These are phyloP conservation scores for Leucogyrophana mollusca DNA, from an alignment of 768 basidiomycete genomes.

Conservation along the genomic window DNA sequence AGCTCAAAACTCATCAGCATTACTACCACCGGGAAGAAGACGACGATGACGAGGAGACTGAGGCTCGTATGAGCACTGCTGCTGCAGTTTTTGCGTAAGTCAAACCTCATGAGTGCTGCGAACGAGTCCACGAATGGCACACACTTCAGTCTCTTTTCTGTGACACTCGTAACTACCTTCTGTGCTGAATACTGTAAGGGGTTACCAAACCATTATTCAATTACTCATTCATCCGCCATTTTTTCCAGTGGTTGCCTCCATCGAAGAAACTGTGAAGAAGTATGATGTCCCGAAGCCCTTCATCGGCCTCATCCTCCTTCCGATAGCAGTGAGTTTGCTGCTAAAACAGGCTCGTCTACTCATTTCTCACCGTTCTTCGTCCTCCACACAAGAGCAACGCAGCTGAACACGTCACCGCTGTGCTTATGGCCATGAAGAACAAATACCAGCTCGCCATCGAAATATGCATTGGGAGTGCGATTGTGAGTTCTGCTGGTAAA, in stretches of 20 bases:
- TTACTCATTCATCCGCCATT: no score
- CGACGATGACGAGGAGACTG: conserved; percentile 33
- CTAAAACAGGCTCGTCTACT: not conserved
- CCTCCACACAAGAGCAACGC: conserved; percentile 86
- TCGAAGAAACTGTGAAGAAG: conserved; percentile 84
- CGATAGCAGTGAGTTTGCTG: conserved; percentile 66
- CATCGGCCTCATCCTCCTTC: conserved; percentile 84
- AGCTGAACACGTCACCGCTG: conserved; percentile 81
- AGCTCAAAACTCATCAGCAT: conserved; percentile 72
- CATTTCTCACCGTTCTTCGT: not conserved
- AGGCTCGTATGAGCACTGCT: conserved; percentile 62
- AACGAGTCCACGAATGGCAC: not conserved
- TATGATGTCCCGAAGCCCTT: conserved; percentile 83
- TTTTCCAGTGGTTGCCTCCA: conserved; percentile 76
- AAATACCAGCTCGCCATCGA: conserved; percentile 76
- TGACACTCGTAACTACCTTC: conserved; percentile 83
- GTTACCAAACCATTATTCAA: not conserved
- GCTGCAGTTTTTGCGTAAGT: conserved; percentile 58
- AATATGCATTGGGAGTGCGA: conserved; percentile 79
- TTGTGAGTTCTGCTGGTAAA: conserved; percentile 44
- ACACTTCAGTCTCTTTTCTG: conserved; percentile 53
- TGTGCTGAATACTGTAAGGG: conserved; percentile 82
- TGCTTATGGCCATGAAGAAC: conserved; percentile 86
- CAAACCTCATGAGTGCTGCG: not conserved
- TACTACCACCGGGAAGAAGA: conserved; percentile 47